A percentile compares a stretch with the other conserved stretches of the same genome.
phyloP scores from a whole-genome alignment of 2,329 filamentous ascomycete species.

The Ramichloridium luteum region DNA sequence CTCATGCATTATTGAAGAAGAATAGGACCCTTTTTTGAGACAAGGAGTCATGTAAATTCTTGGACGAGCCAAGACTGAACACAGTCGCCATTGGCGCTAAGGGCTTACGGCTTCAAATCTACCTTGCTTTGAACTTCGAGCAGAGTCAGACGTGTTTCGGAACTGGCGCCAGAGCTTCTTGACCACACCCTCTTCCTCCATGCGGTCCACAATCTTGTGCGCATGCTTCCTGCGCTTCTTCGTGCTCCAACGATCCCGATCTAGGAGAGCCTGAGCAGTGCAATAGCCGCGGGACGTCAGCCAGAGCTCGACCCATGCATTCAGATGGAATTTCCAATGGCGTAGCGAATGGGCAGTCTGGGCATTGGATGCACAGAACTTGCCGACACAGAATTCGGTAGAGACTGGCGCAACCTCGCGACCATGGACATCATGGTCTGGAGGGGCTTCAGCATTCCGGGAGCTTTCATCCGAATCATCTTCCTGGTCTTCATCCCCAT shows the following conservation, averaged over 20 bases:
- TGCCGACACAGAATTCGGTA: slow-evolving; percentile 42
- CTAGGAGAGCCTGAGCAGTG: slow-evolving; percentile 43
- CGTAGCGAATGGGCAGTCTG: slow-evolving; percentile 57
- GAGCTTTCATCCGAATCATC: slow-evolving; percentile 15
- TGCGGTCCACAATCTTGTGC: slow-evolving; percentile 50
- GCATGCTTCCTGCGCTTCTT: slow-evolving; percentile 49
- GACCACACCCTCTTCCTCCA: slow-evolving; percentile 49
- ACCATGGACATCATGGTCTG: slow-evolving; percentile 34
- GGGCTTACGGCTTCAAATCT: slow-evolving; percentile 8
- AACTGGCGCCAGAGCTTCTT: slow-evolving; percentile 53
- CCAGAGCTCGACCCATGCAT: slow-evolving; percentile 55
- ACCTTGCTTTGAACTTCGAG: slow-evolving; percentile 38
- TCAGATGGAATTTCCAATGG: slow-evolving; percentile 67
- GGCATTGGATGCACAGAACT: slow-evolving; percentile 51
- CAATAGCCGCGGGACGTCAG: slow-evolving; percentile 49
- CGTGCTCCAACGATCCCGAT: slow-evolving; percentile 49
- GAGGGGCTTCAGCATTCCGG: slow-evolving; percentile 18
- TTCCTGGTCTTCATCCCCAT: slow-evolving; percentile 35
- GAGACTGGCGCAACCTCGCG: slow-evolving; percentile 33
- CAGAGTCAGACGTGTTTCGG: slow-evolving; percentile 47
- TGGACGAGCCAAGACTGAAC: too few relatives aligned
- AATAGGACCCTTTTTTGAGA: too few relatives aligned
- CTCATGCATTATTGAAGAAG: too few relatives aligned
- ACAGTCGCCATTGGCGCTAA: too few relatives aligned
- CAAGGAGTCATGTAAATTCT: too few relatives aligned